Base-by-base conservation (phyloP, 192 early-diverging fungal species). In the Coemansia aciculifera region DNA sequence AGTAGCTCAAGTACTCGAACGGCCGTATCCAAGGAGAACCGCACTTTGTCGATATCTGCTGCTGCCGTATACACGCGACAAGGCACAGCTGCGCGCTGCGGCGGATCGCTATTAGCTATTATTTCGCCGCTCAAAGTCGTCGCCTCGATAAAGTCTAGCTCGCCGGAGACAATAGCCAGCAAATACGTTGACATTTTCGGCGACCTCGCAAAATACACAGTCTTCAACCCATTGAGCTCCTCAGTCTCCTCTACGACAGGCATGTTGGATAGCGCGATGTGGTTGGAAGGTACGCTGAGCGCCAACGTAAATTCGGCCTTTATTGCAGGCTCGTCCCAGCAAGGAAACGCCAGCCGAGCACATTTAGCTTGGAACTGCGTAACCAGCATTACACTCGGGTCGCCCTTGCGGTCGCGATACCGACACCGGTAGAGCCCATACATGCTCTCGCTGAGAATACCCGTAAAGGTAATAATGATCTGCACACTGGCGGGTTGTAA, bases 171-270 rank as follows among this genome's bases (percentile, higher is more conserved):
- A 51, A 91, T 84, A 0, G 91, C 92, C 49, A 94, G 66, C 10
- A 94, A 83, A 77, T 94, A 95, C 5, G 94, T 93, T 24, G 86
- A 87, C 92, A 95, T 94, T 62, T 87, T 68, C 11, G 93, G 93
- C 2, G 93, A 90, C 48, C 71, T 77, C 39, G 82, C 88, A 80
- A 91, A 95, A 49, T 74, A 82, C 42, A 94, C 86, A 65, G 39
- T 88, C 83, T 56, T 85, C 63, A 54, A 7, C 17, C 44, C 44
- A 7, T 21, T 7, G 6, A n/a, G 7, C 3, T 21, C 44, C n/a
- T 48, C 44, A 5, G 44, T 48, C 19, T 48, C 44, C 21, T 21
- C 19, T 8, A 86, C 71, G 37, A 84, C 83, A 17, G 87, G 84
- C 88, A 91, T 93, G 73, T 95, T 95, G 40, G 90, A 91, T 72